phyloP scores from a whole-genome alignment of 169 alveolate species.

The Plasmodium fragile region DNA sequence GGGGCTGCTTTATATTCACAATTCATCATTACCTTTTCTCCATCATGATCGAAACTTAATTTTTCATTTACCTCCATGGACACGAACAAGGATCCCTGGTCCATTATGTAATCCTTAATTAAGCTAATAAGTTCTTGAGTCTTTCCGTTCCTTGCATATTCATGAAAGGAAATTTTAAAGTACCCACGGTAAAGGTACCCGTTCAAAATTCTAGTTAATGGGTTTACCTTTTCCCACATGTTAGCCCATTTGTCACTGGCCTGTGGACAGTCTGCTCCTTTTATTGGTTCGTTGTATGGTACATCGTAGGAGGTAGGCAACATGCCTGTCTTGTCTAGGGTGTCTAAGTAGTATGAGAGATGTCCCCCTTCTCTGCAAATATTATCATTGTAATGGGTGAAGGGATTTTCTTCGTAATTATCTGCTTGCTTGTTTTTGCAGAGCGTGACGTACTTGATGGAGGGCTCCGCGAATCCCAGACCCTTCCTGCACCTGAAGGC shows the following conservation, averaged over 20 bases:
- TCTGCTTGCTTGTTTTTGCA: slow-evolving; percentile 17
- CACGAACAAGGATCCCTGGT: slow-evolving; percentile 73
- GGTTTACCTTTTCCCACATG: slow-evolving; percentile 39
- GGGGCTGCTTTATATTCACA: slow-evolving; percentile 62
- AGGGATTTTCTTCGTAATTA: background rate
- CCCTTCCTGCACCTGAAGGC: slow-evolving; percentile 65
- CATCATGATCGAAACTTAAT: slow-evolving; percentile 78
- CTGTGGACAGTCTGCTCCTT: slow-evolving; percentile 45
- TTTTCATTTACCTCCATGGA: slow-evolving; percentile 66
- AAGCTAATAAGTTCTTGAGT: slow-evolving; percentile 58
- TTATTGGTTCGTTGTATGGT: slow-evolving; percentile 55
- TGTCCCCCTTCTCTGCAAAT: slow-evolving; percentile 68
- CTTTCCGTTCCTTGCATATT: slow-evolving; percentile 10
- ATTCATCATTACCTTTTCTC: slow-evolving; percentile 65
- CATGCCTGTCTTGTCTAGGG: background rate
- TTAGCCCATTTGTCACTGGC: slow-evolving; percentile 17
- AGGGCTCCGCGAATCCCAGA: slow-evolving; percentile 60
- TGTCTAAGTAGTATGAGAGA: slow-evolving; percentile 24
- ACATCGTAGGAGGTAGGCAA: slow-evolving; percentile 58
- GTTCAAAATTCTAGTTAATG: background rate
- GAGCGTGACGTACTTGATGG: slow-evolving; percentile 53
- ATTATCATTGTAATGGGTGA: slow-evolving; percentile 50
- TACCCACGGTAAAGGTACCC: slow-evolving; percentile 51
- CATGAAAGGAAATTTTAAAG: slow-evolving; percentile 43
- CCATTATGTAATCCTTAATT: slow-evolving; percentile 73